phyloP scores from a whole-genome alignment of 352 stramenopile species.

The Aphanomyces stellatus region DNA sequence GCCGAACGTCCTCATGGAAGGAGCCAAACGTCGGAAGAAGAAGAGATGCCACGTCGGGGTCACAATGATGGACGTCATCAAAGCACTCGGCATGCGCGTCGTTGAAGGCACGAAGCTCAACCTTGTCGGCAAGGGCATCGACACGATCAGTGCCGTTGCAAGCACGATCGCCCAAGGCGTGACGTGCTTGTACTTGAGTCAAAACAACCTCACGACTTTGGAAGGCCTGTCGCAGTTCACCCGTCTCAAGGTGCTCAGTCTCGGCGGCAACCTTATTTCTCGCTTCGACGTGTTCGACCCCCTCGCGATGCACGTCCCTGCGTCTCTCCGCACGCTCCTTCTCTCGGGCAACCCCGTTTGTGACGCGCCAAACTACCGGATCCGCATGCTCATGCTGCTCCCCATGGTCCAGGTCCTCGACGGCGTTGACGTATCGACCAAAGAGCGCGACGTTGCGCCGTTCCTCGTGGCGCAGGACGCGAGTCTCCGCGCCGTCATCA shows the following conservation, averaged over 20 bases:
- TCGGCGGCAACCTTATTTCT: conserved; percentile 48
- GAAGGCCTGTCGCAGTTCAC: conserved; percentile 55
- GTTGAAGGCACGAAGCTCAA: conserved; percentile 66
- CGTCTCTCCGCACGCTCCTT: conserved; percentile 36
- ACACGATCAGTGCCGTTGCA: conserved; percentile 37
- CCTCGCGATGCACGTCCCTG: conserved; percentile 17
- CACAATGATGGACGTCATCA: conserved; percentile 18
- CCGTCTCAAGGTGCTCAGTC: conserved; percentile 44
- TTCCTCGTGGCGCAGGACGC: conserved; percentile 46
- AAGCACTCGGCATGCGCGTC: conserved; percentile 16
- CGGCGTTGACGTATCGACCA: conserved; percentile 41
- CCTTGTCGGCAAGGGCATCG: conserved; percentile 46
- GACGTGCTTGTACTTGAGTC: conserved; percentile 65
- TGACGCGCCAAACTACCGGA: conserved; percentile 58
- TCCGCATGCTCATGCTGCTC: conserved; percentile 45
- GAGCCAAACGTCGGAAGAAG: not conserved
- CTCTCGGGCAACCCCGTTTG: conserved; percentile 67
- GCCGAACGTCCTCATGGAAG: too few relatives aligned
- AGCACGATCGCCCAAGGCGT: conserved; percentile 25
- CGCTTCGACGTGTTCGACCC: conserved; percentile 36
- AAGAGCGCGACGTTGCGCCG: conserved; percentile 44
- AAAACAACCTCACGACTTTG: conserved; percentile 53
- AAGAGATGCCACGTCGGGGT: not conserved
- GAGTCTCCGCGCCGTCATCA: conserved; percentile 36
- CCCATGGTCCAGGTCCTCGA: conserved; percentile 47